These are phyloP conservation scores for Afroboletus lepidellus DNA, from an alignment of 1,284 basidiomycete genomes.

Conservation along the genomic window DNA sequence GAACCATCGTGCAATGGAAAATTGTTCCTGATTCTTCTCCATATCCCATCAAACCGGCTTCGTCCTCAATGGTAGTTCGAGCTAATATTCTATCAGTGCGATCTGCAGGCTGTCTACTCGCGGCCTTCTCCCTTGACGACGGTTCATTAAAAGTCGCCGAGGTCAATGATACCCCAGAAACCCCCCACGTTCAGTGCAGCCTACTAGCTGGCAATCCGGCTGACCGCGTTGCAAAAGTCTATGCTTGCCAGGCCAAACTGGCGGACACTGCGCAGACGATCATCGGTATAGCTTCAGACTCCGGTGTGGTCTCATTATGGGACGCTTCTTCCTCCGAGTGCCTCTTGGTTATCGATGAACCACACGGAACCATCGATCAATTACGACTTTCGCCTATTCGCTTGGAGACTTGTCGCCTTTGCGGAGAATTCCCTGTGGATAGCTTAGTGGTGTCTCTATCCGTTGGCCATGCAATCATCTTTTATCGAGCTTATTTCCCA, in stretches of 20 bases:
- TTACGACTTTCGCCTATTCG: conserved; percentile 52
- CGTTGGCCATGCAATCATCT: conserved; percentile 55
- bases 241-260: conserved; percentile 52
- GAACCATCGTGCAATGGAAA: conserved; percentile 54
- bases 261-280: conserved; percentile 51
- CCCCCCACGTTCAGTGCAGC: conserved; percentile 41
- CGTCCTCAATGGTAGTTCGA: conserved; percentile 44
- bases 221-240: conserved; percentile 52
- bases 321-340: conserved; percentile 59
- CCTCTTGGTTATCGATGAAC: conserved; percentile 57
- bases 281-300: conserved; percentile 60
- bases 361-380: conserved; percentile 51
- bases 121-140: conserved; percentile 60
- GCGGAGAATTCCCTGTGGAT: conserved; percentile 64
- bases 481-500: conserved; percentile 59
- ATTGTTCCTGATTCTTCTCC: conserved; percentile 39
- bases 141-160: conserved; percentile 63
- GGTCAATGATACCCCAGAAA: conserved; percentile 40
- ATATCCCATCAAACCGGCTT: conserved; percentile 46
- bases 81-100: conserved; percentile 47
- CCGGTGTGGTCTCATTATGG: conserved; percentile 71
- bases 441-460: conserved; percentile 63
- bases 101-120: conserved; percentile 46
- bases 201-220: conserved; percentile 56
- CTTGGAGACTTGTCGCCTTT: conserved; percentile 58